Conservation (phyloP, 192 early-diverging fungal species). For the Irineochytrium annulatum region DNA sequence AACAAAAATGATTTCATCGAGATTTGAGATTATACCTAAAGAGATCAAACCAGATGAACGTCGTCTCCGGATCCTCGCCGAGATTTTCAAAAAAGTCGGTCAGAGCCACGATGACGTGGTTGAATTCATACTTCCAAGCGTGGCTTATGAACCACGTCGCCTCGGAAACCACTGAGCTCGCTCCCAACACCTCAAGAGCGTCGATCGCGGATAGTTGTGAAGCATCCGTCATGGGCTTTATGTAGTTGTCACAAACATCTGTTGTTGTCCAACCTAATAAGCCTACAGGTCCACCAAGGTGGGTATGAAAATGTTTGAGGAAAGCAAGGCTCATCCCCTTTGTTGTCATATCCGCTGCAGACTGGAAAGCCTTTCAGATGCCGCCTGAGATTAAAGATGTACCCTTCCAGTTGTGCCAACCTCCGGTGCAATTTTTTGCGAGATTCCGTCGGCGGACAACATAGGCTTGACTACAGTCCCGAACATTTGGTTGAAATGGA, state of each 20-base stretch:
- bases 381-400: no score
- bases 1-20: no score
- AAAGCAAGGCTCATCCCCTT: no score
- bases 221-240: constrained; percentile 3
- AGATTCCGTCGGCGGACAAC: no score
- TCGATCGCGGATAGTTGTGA: not conserved
- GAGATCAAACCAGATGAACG: constrained; percentile 31
- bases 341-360: no score
- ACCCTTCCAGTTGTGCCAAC: no score
- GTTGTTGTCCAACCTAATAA: constrained; percentile 4
- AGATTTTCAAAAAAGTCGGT: not conserved
- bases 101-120: constrained; percentile 26
- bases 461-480: no score
- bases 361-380: no score
- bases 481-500: no score
- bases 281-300: not conserved
- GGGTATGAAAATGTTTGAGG: no score
- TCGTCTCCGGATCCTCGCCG: constrained; percentile 2
- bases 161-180: not conserved
- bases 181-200: not conserved
- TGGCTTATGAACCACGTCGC: constrained; percentile 34
- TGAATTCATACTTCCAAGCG: constrained; percentile 31
- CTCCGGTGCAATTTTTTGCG: no score
- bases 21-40: no score
- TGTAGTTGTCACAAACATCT: constrained; percentile 13